phyloP scores from a whole-genome alignment of 1,284 basidiomycete species.

The Testicularia cyperi region DNA sequence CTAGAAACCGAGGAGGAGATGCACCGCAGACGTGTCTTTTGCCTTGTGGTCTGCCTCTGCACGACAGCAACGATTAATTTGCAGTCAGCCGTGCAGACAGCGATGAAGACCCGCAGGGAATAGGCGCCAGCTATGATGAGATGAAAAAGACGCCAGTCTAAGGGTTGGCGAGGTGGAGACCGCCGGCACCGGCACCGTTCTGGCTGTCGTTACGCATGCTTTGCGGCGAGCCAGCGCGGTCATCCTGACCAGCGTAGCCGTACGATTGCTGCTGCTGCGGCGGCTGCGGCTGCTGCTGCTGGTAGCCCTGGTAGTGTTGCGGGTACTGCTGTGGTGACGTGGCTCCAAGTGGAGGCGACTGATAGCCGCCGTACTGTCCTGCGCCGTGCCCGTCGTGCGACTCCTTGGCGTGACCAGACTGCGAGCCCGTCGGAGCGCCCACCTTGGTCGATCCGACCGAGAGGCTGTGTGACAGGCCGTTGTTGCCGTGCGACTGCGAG shows the following conservation, averaged over 20 bases:
- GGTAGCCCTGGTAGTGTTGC: conserved; percentile 25
- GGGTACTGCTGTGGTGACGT: conserved; percentile 18
- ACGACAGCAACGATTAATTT: no score
- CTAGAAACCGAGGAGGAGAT: no score
- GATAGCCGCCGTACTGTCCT: conserved; percentile 21
- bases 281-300: conserved; percentile 13
- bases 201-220: background rate
- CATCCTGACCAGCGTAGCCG: conserved; percentile 4
- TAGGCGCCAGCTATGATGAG: no score
- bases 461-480: conserved; percentile 14
- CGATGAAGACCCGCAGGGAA: no score
- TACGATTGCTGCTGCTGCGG: conserved; percentile 10
- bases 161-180: conserved; percentile 36
- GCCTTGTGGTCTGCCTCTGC: no score
- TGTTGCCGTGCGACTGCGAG: conserved; percentile 18
- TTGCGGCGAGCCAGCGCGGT: conserved; percentile 22
- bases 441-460: conserved; percentile 25
- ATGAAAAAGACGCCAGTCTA: conserved; percentile 2
- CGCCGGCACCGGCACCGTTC: conserved; percentile 2
- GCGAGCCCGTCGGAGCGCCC: conserved; percentile 6
- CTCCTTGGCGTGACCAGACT: conserved; percentile 2
- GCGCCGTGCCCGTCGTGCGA: conserved; percentile 27
- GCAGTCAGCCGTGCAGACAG: no score
- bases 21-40: no score
- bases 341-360: conserved; percentile 12